Conservation (phyloP, 116 monocot genomes). For the Trichopus zeylanicus region DNA sequence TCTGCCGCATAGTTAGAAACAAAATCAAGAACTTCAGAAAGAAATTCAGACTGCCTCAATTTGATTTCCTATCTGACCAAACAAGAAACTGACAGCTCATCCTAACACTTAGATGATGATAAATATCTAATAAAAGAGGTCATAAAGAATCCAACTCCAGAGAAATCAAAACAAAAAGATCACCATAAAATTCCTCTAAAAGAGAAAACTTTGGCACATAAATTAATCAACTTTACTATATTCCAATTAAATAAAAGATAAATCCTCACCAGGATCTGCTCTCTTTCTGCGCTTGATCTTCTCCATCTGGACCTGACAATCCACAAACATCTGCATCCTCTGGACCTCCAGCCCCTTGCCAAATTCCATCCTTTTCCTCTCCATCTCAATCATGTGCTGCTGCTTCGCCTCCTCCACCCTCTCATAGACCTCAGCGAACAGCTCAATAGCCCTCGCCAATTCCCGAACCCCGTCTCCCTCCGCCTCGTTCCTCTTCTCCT, state of each 20-base stretch:
- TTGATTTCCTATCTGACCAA: too few species aligned
- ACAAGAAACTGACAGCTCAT: background rate
- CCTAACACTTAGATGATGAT: background rate
- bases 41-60: too few species aligned
- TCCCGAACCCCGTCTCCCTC: conserved; percentile 24
- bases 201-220: background rate
- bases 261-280: conserved; percentile 9
- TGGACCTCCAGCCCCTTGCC: conserved; percentile 32
- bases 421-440: conserved; percentile 34
- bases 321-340: conserved; percentile 43
- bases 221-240: background rate
- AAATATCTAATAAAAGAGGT: background rate
- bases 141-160: background rate
- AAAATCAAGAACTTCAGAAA: too few species aligned
- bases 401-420: conserved; percentile 35
- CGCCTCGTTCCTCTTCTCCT: background rate
- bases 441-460: conserved; percentile 15
- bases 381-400: conserved; percentile 30
- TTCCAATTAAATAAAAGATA: background rate
- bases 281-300: conserved; percentile 17
- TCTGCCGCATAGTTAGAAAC: too few species aligned
- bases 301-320: conserved; percentile 27
- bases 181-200: too few species aligned
- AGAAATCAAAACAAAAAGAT: background rate
- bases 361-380: conserved; percentile 45